These are phyloP conservation scores for Aschersonia sp. DNA, from an alignment of 2,329 filamentous ascomycete species.

Conservation along the genomic window DNA sequence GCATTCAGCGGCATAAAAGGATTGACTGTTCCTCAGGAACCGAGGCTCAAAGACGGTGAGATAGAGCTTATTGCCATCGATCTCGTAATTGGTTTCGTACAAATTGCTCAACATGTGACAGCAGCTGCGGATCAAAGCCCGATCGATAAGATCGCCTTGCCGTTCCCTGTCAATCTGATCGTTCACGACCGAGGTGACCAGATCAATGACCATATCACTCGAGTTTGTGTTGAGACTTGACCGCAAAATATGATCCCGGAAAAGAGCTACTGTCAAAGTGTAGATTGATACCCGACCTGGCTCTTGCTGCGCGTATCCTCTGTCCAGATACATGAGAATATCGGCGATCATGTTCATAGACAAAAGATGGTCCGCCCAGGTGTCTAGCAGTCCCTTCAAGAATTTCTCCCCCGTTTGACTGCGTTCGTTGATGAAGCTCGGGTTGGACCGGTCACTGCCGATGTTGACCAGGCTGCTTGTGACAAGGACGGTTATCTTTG, in stretches of 20 bases:
- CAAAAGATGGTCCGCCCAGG: conserved; percentile 80
- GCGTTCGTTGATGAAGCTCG: conserved; percentile 61
- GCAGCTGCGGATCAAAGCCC: conserved; percentile 66
- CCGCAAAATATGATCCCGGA: conserved; percentile 71
- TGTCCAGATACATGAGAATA: conserved; percentile 95
- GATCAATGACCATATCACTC: conserved; percentile 46
- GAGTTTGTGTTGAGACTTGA: conserved; percentile 33
- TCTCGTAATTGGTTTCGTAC: conserved; percentile 68
- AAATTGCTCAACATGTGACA: conserved; percentile 81
- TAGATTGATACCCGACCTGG: conserved; percentile 64
- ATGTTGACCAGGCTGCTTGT: conserved; percentile 49
- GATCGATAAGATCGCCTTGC: conserved; percentile 78
- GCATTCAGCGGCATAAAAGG: conserved; percentile 67
- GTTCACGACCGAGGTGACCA: conserved; percentile 70
- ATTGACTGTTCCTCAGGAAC: conserved; percentile 56
- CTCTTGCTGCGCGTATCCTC: conserved; percentile 59
- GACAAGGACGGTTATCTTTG: conserved; percentile 56
- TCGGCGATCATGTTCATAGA: conserved; percentile 96
- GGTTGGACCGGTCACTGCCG: conserved; percentile 39
- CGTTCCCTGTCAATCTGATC: conserved; percentile 90
- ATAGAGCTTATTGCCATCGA: conserved; percentile 70
- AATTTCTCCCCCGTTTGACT: conserved; percentile 73
- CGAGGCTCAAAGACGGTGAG: conserved; percentile 66
- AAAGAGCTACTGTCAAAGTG: conserved; percentile 70
- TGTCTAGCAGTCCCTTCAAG: conserved; percentile 56